These are phyloP conservation scores for Medakamo hakoo DNA, from an alignment of 139 green algal genomes.

Conservation along the genomic window DNA sequence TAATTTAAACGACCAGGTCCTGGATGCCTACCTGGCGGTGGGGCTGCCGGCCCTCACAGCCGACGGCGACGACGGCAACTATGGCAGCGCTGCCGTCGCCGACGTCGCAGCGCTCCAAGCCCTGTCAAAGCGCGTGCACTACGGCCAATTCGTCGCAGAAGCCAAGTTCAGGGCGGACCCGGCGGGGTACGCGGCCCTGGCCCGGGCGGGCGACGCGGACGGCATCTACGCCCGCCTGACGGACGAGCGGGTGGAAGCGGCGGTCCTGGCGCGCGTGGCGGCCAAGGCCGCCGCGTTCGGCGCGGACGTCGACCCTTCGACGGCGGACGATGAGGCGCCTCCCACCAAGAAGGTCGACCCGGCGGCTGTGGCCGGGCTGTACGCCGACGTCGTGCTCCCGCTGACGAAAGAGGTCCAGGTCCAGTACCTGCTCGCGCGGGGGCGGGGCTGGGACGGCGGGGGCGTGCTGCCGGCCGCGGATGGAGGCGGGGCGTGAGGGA, in stretches of 20 bases:
- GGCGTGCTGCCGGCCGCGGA: too few relatives aligned
- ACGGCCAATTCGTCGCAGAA: conserved; percentile 98
- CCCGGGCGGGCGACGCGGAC: conserved; percentile 43
- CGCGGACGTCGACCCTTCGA: conserved; percentile 45
- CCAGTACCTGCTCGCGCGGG: conserved; percentile 59
- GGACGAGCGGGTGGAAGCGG: conserved; percentile 56
- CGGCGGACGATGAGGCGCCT: not conserved
- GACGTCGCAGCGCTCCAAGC: conserved; percentile 48
- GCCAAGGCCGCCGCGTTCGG: conserved; percentile 83
- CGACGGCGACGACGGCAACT: conserved; percentile 87
- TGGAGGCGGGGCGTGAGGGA: too few relatives aligned
- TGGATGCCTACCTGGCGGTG: conserved; percentile 68
- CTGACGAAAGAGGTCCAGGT: conserved; percentile 95
- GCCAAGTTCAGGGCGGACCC: conserved; percentile 80
- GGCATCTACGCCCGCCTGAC: conserved; percentile 86
- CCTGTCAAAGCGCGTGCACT: conserved; percentile 94
- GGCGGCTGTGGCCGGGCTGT: conserved; percentile 66
- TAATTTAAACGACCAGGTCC: conserved; percentile 84
- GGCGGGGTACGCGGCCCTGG: conserved; percentile 58
- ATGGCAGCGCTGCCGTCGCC: conserved; percentile 65
- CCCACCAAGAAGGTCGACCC: conserved; percentile 45
- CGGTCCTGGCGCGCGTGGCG: conserved; percentile 63
- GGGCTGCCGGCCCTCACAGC: conserved; percentile 54
- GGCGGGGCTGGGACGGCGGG: too few relatives aligned
- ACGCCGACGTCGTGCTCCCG: conserved; percentile 86